Percentiles rank a stretch among this genome's conserved stretches.
These are phyloP conservation scores for Dothideomycetidae sp. DNA, from an alignment of 2,329 filamentous ascomycete genomes.

Conservation along the genomic window DNA sequence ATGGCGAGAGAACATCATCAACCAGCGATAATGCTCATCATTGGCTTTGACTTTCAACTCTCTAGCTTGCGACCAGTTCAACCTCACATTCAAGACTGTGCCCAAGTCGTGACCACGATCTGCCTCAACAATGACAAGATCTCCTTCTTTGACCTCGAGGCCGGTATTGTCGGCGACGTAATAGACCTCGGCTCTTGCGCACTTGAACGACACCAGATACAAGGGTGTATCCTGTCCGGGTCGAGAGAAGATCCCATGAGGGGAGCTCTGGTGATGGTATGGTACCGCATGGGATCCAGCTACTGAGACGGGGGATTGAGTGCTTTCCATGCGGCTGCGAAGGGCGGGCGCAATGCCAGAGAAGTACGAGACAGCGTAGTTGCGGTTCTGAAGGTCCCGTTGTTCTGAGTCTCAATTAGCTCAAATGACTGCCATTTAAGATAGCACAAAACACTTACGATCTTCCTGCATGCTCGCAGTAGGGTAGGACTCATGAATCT, in stretches of 20 bases:
- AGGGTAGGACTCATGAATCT: conserved; percentile 2
- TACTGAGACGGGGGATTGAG: conserved; percentile 12
- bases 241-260: conserved; percentile 17
- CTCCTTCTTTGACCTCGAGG: conserved; percentile 74
- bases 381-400: conserved; percentile 11
- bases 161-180: conserved; percentile 95
- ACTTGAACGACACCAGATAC: conserved; percentile 93
- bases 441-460: neutral
- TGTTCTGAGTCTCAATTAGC: conserved; percentile 8
- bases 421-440: conserved; percentile 3
- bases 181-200: conserved; percentile 85
- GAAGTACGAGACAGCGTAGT: conserved; percentile 13
- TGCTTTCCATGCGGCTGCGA: conserved; percentile 12
- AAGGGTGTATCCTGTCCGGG: conserved; percentile 49
- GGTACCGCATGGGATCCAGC: conserved; percentile 18
- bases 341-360: conserved; percentile 11
- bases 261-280: conserved; percentile 16
- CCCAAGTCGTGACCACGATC: conserved; percentile 93
- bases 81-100: conserved; percentile 76
- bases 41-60: conserved; percentile 81
- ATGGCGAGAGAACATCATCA: conserved; percentile 80
- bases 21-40: conserved; percentile 93
- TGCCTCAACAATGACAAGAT: conserved; percentile 93
- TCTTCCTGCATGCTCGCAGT: conserved; percentile 2
- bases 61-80: conserved; percentile 77